These are phyloP conservation scores for Dactylonectria estremocensis DNA, from an alignment of 2,329 filamentous ascomycete genomes.

Conservation along the genomic window DNA sequence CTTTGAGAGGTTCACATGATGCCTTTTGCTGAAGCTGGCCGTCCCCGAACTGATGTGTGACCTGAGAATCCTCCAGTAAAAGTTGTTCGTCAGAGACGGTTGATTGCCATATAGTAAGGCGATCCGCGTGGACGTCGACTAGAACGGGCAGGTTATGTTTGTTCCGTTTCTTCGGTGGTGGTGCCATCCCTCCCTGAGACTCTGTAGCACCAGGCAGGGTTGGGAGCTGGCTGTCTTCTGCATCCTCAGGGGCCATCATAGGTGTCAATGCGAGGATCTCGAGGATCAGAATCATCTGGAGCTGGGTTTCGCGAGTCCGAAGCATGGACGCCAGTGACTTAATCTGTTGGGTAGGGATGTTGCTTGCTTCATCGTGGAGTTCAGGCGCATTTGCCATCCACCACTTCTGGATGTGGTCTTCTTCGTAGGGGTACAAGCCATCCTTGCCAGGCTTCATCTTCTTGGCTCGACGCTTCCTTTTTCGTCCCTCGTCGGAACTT, in stretches of 20 bases:
- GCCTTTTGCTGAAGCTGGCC: conserved; percentile 58
- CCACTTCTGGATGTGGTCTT: conserved; percentile 77
- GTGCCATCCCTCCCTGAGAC: conserved; percentile 49
- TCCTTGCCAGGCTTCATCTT: conserved; percentile 78
- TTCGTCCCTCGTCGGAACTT: conserved; percentile 65
- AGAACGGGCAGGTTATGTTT: conserved; percentile 76
- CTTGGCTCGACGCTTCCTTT: conserved; percentile 69
- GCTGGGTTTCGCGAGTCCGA: conserved; percentile 82
- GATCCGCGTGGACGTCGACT: conserved; percentile 82
- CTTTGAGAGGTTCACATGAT: conserved; percentile 75
- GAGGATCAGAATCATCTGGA: conserved; percentile 85
- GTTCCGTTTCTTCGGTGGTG: conserved; percentile 67
- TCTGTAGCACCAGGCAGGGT: conserved; percentile 57
- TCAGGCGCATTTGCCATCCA: conserved; percentile 74
- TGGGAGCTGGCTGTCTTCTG: conserved; percentile 64
- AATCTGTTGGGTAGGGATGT: conserved; percentile 66
- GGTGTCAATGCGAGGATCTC: conserved; percentile 82
- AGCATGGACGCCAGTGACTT: conserved; percentile 76
- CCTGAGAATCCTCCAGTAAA: conserved; percentile 65
- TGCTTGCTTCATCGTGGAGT: conserved; percentile 63
- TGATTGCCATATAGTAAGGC: conserved; percentile 88
- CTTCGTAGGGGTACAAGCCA: conserved; percentile 78
- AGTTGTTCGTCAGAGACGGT: conserved; percentile 74
- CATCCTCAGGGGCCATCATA: conserved; percentile 58
- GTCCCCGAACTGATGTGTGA: conserved; percentile 50